These are phyloP conservation scores for Hyphopichia wangnamkhiaoensis DNA, from an alignment of 1,139 yeast species.

Conservation along the genomic window DNA sequence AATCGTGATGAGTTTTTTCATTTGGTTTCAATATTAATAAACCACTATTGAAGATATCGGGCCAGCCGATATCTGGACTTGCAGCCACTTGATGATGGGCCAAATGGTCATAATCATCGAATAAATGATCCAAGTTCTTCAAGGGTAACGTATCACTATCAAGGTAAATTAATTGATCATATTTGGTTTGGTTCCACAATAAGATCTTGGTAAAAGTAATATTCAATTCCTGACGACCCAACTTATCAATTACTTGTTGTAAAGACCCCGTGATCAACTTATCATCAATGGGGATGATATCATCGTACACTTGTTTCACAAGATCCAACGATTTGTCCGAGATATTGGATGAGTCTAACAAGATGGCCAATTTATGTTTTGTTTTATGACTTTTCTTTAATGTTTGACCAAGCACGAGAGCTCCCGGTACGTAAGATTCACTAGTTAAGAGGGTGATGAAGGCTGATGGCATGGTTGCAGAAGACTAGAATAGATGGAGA, in stretches of 20 bases:
- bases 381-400: slow-evolving; percentile 21
- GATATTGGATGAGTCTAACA: slow-evolving; percentile 20
- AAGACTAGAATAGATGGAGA: not conserved
- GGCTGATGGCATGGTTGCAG: slow-evolving; percentile 19
- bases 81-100: slow-evolving; percentile 22
- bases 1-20: slow-evolving; percentile 16
- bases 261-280: slow-evolving; percentile 20
- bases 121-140: slow-evolving; percentile 23
- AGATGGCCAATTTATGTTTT: slow-evolving; percentile 20
- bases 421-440: slow-evolving; percentile 34
- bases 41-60: slow-evolving; percentile 37
- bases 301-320: slow-evolving; percentile 23
- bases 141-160: slow-evolving; percentile 34
- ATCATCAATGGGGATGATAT: slow-evolving; percentile 25
- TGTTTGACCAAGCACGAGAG: slow-evolving; percentile 25
- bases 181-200: slow-evolving; percentile 28
- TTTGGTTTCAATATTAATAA: slow-evolving; percentile 30
- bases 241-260: slow-evolving; percentile 17
- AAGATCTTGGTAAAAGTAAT: slow-evolving; percentile 29
- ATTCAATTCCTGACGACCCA: slow-evolving; percentile 30
- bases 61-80: slow-evolving; percentile 40
- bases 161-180: slow-evolving; percentile 26
- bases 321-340: slow-evolving; percentile 18
- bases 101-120: slow-evolving; percentile 16
- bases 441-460: slow-evolving; percentile 31